Conservation (phyloP, 129 eudicot species). For the Sambucus nigra region DNA sequence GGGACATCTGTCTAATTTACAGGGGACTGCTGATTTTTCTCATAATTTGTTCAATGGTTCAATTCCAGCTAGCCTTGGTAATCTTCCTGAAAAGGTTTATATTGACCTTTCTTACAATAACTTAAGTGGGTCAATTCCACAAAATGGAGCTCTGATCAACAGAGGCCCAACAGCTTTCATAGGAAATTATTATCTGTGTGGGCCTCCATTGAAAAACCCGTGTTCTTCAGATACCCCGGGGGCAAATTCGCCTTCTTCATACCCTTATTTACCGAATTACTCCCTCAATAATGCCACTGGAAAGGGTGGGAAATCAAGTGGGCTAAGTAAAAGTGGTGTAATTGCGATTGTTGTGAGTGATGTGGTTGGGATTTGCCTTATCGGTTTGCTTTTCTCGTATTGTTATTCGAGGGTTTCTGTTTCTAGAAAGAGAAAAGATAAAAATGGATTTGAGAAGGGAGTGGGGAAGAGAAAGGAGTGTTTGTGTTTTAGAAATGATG, state of each 20-base stretch:
- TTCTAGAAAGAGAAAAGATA: conserved; percentile 36
- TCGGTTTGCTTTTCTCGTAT: conserved; percentile 69
- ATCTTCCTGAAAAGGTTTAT: conserved; percentile 94
- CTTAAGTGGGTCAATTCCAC: conserved; percentile 83
- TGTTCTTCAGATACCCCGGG: conserved; percentile 36
- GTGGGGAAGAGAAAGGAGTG: conserved; percentile 50
- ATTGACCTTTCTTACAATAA: conserved; percentile 90
- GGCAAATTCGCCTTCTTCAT: conserved; percentile 63
- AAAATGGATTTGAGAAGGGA: conserved; percentile 31
- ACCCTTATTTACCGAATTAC: conserved; percentile 59
- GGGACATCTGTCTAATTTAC: conserved; percentile 69
- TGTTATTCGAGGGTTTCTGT: conserved; percentile 68
- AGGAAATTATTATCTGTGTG: conserved; percentile 81
- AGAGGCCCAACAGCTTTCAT: conserved; percentile 97
- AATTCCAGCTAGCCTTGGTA: conserved; percentile 88
- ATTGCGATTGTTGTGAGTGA: conserved; percentile 69
- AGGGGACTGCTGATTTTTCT: conserved; percentile 86
- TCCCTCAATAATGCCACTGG: conserved; percentile 20
- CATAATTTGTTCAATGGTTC: conserved; percentile 85
- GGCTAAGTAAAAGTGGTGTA: conserved; percentile 57
- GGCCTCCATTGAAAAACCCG: conserved; percentile 76
- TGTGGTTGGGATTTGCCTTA: conserved; percentile 70
- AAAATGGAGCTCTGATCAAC: conserved; percentile 85
- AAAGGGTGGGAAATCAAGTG: conserved; percentile 28
- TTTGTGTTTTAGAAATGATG: conserved; percentile 75